These are phyloP conservation scores for Thermochaetoides thermophila DNA, from an alignment of 495 filamentous ascomycete genomes.

Conservation along the genomic window DNA sequence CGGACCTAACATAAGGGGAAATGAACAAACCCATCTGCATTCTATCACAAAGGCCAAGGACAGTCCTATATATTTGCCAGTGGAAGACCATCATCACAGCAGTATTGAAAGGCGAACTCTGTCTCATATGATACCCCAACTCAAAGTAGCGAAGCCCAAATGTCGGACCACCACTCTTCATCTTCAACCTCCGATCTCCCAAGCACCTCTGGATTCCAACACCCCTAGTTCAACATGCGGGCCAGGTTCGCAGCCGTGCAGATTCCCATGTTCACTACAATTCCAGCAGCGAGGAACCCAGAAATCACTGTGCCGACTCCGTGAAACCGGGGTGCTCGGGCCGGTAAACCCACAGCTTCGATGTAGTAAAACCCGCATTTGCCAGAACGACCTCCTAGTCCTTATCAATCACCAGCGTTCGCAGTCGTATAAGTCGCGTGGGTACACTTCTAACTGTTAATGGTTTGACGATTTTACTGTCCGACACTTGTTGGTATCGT, in stretches of 20 bases:
- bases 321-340: too few relatives aligned
- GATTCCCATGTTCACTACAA: slow-evolving; percentile 5
- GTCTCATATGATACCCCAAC: too few relatives aligned
- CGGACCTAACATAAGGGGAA: too few relatives aligned
- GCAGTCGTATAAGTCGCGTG: slow-evolving; percentile 20
- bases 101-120: too few relatives aligned
- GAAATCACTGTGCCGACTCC: too few relatives aligned
- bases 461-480: slow-evolving; percentile 30
- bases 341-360: too few relatives aligned
- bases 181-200: background rate
- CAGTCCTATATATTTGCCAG: too few relatives aligned
- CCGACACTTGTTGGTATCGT: slow-evolving; percentile 27
- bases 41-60: too few relatives aligned
- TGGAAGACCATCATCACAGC: too few relatives aligned
- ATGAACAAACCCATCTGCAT: too few relatives aligned
- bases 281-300: slow-evolving; percentile 1
- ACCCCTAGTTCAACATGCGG: background rate
- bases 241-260: background rate
- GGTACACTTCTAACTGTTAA: slow-evolving; percentile 27
- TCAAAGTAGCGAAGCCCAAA: too few relatives aligned
- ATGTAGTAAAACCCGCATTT: background rate
- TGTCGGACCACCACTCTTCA: too few relatives aligned
- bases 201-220: background rate
- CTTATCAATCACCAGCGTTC: slow-evolving; percentile 7
- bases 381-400: slow-evolving; percentile 3